phyloP scores from a whole-genome alignment of 805 yeast species.

The Pichia paraexigua region DNA sequence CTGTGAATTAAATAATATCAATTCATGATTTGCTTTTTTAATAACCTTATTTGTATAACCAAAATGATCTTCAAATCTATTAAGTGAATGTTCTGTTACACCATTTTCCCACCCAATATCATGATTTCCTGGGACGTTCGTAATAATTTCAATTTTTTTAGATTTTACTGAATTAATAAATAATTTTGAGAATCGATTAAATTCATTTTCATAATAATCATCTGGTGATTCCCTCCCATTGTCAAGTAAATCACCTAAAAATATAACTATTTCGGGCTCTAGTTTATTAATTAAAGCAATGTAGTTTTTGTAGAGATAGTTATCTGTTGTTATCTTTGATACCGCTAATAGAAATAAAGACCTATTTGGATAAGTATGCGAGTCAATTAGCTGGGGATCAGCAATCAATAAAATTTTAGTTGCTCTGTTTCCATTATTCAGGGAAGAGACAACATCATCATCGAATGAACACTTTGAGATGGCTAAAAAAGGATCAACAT shows the following conservation, averaged over 20 bases:
- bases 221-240: slow-evolving; percentile 61
- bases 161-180: slow-evolving; percentile 30
- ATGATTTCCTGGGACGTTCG: slow-evolving; percentile 76
- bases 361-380: slow-evolving; percentile 75
- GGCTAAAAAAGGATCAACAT: slow-evolving; percentile 10
- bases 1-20: slow-evolving; percentile 72
- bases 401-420: slow-evolving; percentile 47
- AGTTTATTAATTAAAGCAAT: slow-evolving; percentile 46
- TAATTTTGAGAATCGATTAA: slow-evolving; percentile 49
- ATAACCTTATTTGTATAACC: slow-evolving; percentile 58
- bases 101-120: slow-evolving; percentile 89
- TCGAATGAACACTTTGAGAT: slow-evolving; percentile 13
- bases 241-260: slow-evolving; percentile 88
- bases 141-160: slow-evolving; percentile 33
- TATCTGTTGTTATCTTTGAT: slow-evolving; percentile 59
- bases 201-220: slow-evolving; percentile 58
- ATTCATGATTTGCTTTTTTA: slow-evolving; percentile 60
- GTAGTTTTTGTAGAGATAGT: slow-evolving; percentile 75
- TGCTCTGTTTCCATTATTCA: neutral
- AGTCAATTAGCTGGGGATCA: slow-evolving; percentile 91
- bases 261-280: slow-evolving; percentile 68
- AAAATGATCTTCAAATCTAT: slow-evolving; percentile 61
- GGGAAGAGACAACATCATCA: neutral
- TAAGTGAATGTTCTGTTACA: slow-evolving; percentile 44
- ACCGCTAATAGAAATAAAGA: slow-evolving; percentile 43